phyloP scores from a whole-genome alignment of 768 basidiomycete species.

The Cyclocybe aegerita region DNA sequence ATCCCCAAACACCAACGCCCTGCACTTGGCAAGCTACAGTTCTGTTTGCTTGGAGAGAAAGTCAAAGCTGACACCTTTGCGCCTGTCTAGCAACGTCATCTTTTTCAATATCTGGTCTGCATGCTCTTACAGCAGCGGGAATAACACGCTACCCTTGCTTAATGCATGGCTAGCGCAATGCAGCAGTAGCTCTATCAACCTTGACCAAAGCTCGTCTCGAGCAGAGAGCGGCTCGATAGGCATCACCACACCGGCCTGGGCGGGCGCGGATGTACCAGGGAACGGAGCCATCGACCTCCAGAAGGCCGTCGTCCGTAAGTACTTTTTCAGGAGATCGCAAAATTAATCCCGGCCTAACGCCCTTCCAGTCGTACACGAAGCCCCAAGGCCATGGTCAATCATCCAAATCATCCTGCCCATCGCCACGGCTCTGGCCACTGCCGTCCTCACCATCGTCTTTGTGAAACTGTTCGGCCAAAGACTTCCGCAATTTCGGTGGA shows the following conservation, averaged over 20 bases:
- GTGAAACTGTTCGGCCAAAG: too few species aligned
- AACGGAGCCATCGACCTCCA: constrained; percentile 21
- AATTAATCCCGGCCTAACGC: too few species aligned
- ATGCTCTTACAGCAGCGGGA: constrained; percentile 23
- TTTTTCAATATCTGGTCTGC: constrained; percentile 29
- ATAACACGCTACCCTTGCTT: constrained; percentile 21
- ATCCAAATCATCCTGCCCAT: constrained; percentile 20
- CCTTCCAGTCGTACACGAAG: background rate
- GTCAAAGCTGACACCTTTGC: background rate
- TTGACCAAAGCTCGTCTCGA: constrained; percentile 5
- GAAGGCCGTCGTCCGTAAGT: constrained; percentile 20
- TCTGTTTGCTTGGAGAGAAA: background rate
- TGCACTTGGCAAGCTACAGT: constrained; percentile 21
- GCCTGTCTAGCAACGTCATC: constrained; percentile 26
- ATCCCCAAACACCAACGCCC: constrained; percentile 8
- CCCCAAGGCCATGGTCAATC: constrained; percentile 14
- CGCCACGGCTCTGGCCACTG: constrained; percentile 16
- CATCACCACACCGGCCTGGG: constrained; percentile 18
- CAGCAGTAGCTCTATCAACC: constrained; percentile 8
- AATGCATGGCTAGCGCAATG: constrained; percentile 19
- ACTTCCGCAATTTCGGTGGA: background rate
- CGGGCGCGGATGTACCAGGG: constrained; percentile 16
- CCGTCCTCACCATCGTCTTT: constrained; percentile 9
- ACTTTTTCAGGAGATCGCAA: too few species aligned
- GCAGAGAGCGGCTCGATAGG: constrained; percentile 4